Conservation (phyloP, 306 rosid species). For the Fagus sylvatica region DNA sequence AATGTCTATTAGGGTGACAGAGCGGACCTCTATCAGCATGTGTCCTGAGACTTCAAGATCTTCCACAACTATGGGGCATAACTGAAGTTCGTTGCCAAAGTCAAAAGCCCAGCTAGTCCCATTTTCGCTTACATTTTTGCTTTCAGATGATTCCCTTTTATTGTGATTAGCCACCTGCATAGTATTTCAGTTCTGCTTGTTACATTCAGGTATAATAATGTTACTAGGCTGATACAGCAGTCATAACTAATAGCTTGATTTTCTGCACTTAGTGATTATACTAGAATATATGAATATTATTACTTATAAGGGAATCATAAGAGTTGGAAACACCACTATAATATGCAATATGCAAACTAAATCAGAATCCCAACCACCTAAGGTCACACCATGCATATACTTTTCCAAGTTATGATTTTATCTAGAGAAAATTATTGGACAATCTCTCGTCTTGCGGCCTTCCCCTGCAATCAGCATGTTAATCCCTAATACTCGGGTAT, state of each 20-base stretch:
- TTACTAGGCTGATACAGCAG: not conserved
- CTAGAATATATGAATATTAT: not conserved
- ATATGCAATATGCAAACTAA: not conserved
- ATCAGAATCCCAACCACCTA: not conserved
- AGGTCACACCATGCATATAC: not conserved
- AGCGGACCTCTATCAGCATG: constrained; percentile 74
- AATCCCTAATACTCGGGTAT: not conserved
- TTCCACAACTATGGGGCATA: constrained; percentile 81
- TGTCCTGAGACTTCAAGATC: constrained; percentile 75
- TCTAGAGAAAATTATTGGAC: not conserved
- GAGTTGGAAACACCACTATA: not conserved
- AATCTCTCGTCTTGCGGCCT: not conserved
- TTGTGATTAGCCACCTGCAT: constrained; percentile 47
- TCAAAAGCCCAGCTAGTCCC: constrained; percentile 79
- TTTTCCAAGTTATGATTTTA: not conserved
- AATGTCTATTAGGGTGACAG: not conserved
- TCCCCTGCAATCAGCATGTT: not conserved
- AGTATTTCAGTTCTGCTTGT: constrained; percentile 1
- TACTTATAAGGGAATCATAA: not conserved
- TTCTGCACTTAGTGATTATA: not conserved
- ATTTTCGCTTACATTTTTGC: constrained; percentile 21
- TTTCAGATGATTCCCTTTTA: constrained; percentile 29
- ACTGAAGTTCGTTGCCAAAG: constrained; percentile 45
- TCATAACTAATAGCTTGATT: not conserved
- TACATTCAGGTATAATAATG: not conserved